These are phyloP conservation scores for Pholiota adiposa DNA, from an alignment of 1,284 basidiomycete species.

Conservation along the genomic window DNA sequence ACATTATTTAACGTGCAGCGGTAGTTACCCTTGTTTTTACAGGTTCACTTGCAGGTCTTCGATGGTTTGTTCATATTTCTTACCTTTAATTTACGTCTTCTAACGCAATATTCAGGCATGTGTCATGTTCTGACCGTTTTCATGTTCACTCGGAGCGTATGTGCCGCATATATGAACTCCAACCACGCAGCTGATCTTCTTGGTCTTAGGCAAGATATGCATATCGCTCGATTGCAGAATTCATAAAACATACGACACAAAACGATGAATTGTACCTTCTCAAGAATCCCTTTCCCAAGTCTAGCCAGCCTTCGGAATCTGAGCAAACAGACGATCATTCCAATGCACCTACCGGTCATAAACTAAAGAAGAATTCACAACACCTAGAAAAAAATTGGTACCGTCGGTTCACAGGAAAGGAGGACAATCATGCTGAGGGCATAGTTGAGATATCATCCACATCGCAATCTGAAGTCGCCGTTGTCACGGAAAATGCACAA, in stretches of 20 bases:
- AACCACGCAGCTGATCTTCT: neutral
- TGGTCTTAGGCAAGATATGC: constrained; percentile 55
- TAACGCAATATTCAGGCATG: constrained; percentile 47
- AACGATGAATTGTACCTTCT: constrained; percentile 39
- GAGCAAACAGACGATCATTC: constrained; percentile 15
- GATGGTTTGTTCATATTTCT: constrained; percentile 44
- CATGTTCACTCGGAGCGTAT: constrained; percentile 65
- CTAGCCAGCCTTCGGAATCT: constrained; percentile 28
- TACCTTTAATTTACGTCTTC: too few species aligned
- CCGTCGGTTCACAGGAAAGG: neutral
- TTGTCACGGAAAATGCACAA: constrained; percentile 38
- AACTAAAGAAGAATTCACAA: neutral
- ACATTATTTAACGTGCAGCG: neutral
- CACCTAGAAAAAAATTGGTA: neutral
- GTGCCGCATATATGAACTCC: constrained; percentile 20
- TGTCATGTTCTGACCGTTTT: constrained; percentile 75
- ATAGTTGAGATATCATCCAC: neutral
- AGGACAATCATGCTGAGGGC: neutral
- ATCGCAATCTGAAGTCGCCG: constrained; percentile 26
- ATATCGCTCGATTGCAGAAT: constrained; percentile 59
- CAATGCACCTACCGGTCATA: constrained; percentile 11
- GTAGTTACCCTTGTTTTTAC: neutral
- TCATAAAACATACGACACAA: constrained; percentile 55
- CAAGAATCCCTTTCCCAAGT: constrained; percentile 51
- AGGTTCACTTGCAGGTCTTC: constrained; percentile 79